Conservation (phyloP, 768 basidiomycete genomes). For the Phylloporus rhodoxanthus region DNA sequence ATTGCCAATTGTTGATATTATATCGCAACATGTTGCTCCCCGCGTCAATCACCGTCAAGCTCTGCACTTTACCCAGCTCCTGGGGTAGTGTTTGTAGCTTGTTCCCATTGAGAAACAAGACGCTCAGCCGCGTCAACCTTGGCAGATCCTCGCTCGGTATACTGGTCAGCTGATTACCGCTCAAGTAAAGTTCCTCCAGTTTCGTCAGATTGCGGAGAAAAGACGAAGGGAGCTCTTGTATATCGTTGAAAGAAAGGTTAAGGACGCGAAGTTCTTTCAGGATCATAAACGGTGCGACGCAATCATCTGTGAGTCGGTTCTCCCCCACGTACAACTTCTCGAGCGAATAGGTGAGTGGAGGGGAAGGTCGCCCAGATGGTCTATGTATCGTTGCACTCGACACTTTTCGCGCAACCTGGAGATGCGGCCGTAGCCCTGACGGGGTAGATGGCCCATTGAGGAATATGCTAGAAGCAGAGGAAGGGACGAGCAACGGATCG, state of each 20-base stretch:
- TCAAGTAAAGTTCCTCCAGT: conserved; percentile 85
- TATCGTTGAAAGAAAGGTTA: conserved; percentile 92
- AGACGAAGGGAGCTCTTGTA: conserved; percentile 76
- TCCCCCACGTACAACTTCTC: conserved; percentile 83
- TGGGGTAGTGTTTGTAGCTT: conserved; percentile 86
- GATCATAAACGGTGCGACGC: conserved; percentile 65
- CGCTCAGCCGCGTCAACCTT: conserved; percentile 56
- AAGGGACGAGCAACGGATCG: conserved; percentile 26
- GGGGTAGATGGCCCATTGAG: conserved; percentile 18
- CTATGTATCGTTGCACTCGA: conserved; percentile 34
- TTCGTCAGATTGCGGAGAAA: conserved; percentile 67
- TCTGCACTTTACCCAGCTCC: conserved; percentile 79
- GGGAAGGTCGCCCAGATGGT: conserved; percentile 31
- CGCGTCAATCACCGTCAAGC: conserved; percentile 78
- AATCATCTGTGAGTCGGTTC: conserved; percentile 79
- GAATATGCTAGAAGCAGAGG: conserved; percentile 16
- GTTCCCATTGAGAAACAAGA: conserved; percentile 91
- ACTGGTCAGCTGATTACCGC: conserved; percentile 89
- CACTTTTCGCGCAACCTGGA: conserved; percentile 24
- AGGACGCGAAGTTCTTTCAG: conserved; percentile 74
- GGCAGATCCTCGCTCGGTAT: conserved; percentile 87
- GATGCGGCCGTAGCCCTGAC: conserved; percentile 11
- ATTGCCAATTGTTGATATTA: conserved; percentile 97
- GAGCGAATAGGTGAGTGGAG: conserved; percentile 64
- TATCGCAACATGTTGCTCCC: conserved; percentile 93